Evolutionary conservation across 2,329 filamentous ascomycete species (phyloP).

Genomic region (Scopulariopsis brevicaulis): DNA sequence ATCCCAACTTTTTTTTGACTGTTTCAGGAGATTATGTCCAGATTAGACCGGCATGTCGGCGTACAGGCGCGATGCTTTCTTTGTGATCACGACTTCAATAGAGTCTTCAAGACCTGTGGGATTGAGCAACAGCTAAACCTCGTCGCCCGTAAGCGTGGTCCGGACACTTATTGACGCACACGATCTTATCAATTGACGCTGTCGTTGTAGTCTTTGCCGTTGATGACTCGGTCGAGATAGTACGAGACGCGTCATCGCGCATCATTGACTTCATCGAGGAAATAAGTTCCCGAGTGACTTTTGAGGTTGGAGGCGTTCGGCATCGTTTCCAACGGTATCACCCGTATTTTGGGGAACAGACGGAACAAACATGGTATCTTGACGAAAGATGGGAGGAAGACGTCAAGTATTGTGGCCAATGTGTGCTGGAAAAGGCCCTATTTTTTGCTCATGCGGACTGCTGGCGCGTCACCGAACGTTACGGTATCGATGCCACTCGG

Average conservation of each 20-base stretch:
- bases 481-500: background rate
- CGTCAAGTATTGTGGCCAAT: background rate
- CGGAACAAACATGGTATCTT: background rate
- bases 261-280: background rate
- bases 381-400: background rate
- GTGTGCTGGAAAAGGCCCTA: background rate
- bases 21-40: no score
- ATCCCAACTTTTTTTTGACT: no score
- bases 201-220: background rate
- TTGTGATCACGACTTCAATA: background rate
- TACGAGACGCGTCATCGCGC: background rate
- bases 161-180: background rate
- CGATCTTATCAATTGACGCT: background rate
- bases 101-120: no score
- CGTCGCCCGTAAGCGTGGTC: background rate
- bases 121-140: background rate
- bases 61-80: background rate
- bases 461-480: background rate
- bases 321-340: background rate
- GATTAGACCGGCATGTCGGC: background rate
- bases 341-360: background rate
- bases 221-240: background rate
- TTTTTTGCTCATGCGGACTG: background rate
- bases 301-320: background rate
- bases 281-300: background rate